A percentile compares a stretch with the other conserved stretches of the same genome.
These are phyloP conservation scores for Suillus variegatus DNA, from an alignment of 768 basidiomycete species.

Conservation along the genomic window DNA sequence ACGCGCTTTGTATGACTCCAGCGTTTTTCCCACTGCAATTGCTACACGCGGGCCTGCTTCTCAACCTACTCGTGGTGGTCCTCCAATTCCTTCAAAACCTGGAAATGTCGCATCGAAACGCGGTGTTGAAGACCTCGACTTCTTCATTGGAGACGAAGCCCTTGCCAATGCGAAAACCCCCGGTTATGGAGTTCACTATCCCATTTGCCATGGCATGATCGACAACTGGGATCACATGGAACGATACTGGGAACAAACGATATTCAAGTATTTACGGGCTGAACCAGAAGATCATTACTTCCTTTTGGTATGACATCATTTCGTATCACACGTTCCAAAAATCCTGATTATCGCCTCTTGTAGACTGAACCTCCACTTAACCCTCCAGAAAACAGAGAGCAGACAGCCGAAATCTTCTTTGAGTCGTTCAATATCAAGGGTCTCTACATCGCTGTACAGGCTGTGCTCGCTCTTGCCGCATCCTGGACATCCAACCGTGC, in stretches of 20 bases:
- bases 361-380: conserved; percentile 99
- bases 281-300: conserved; percentile 99
- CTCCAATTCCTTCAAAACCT: conserved; percentile 81
- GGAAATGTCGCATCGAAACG: conserved; percentile 94
- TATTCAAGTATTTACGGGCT: conserved; percentile 98
- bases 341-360: conserved; percentile 1
- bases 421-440: conserved; percentile 99
- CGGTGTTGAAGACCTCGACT: conserved; percentile 98
- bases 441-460: conserved; percentile 97
- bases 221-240: conserved; percentile 99
- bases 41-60: conserved; percentile 79
- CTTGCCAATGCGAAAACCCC: conserved; percentile 94
- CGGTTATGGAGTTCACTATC: conserved; percentile 92
- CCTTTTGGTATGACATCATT: conserved; percentile 69
- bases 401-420: conserved; percentile 99
- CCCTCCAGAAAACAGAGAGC: conserved; percentile 97
- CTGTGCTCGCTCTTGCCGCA: conserved; percentile 96
- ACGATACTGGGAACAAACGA: conserved; percentile 98
- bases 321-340: not conserved
- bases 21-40: conserved; percentile 98
- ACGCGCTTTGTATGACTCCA: conserved; percentile 25
- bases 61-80: conserved; percentile 62
- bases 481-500: conserved; percentile 94
- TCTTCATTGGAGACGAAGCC: conserved; percentile 99
- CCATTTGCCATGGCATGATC: conserved; percentile 96